Conservation (phyloP, 257 asterid genomes). For the Solanum paucissectum region DNA sequence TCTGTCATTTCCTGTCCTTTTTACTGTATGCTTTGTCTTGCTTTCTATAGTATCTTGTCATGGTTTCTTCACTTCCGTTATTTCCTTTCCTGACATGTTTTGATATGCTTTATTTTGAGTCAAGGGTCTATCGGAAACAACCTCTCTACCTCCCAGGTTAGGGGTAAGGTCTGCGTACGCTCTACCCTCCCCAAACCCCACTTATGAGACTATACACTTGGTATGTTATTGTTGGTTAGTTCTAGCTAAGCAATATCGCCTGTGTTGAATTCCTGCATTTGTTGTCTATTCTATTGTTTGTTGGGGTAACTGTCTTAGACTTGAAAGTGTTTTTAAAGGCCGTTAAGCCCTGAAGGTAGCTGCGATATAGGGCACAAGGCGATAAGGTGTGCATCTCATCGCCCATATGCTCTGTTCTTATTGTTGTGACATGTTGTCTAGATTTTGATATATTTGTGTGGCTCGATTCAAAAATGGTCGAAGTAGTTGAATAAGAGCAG, state of each 20-base stretch:
- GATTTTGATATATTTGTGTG: not conserved
- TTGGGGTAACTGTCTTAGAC: not conserved
- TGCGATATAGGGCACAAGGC: not conserved
- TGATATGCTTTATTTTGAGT: not conserved
- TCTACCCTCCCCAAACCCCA: not conserved
- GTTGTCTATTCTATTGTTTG: not conserved
- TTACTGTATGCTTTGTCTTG: not conserved
- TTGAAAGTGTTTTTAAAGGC: not conserved
- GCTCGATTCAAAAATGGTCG: not conserved
- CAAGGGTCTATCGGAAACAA: not conserved
- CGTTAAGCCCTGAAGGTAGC: not conserved
- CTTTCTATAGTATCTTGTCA: not conserved
- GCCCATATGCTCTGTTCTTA: not conserved
- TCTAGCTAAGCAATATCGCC: not conserved
- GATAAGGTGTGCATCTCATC: not conserved
- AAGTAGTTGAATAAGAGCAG: not conserved
- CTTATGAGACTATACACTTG: not conserved
- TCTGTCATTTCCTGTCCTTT: not conserved
- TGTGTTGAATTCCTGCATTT: not conserved
- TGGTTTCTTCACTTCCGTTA: not conserved
- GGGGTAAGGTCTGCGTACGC: not conserved
- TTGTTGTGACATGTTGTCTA: not conserved
- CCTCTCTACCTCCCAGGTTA: not conserved
- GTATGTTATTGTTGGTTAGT: not conserved
- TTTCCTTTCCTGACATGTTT: not conserved